Conservation (phyloP, 768 basidiomycete species). For the Suillus cothurnatus region DNA sequence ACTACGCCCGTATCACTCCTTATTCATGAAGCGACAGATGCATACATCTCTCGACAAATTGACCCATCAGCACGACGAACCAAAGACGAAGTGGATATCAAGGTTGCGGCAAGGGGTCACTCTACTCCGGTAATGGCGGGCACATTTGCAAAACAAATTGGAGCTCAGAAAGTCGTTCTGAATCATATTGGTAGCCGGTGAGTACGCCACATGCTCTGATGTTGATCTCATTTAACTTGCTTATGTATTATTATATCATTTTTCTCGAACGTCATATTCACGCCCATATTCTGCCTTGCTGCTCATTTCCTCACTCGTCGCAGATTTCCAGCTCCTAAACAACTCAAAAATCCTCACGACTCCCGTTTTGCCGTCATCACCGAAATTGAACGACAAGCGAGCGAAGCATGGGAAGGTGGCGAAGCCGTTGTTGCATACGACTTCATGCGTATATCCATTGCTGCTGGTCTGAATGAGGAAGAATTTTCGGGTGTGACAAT, state of each 20-base stretch:
- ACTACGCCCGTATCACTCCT: constrained; percentile 61
- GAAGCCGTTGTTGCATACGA: constrained; percentile 57
- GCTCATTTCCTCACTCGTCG: background rate
- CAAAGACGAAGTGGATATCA: constrained; percentile 44
- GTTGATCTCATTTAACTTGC: background rate
- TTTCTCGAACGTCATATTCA: background rate
- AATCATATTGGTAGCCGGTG: constrained; percentile 81
- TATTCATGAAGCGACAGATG: constrained; percentile 86
- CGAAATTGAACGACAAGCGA: constrained; percentile 68
- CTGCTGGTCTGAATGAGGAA: constrained; percentile 16
- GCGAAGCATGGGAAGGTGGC: constrained; percentile 54
- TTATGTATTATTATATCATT: background rate
- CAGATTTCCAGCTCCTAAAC: constrained; percentile 57
- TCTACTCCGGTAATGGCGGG: constrained; percentile 82
- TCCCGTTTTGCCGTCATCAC: constrained; percentile 48
- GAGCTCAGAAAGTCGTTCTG: constrained; percentile 63
- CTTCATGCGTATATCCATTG: constrained; percentile 51
- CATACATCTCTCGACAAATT: constrained; percentile 58
- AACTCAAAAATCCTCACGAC: constrained; percentile 30
- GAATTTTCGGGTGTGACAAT: background rate
- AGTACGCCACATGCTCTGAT: constrained; percentile 16
- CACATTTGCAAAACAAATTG: constrained; percentile 61
- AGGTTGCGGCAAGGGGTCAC: constrained; percentile 69
- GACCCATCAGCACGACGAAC: constrained; percentile 50
- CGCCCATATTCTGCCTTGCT: background rate